Percentiles rank a stretch among this genome's conserved stretches.
Conservation (phyloP, 331 rosid genomes). For the Pyracantha coccinea region DNA sequence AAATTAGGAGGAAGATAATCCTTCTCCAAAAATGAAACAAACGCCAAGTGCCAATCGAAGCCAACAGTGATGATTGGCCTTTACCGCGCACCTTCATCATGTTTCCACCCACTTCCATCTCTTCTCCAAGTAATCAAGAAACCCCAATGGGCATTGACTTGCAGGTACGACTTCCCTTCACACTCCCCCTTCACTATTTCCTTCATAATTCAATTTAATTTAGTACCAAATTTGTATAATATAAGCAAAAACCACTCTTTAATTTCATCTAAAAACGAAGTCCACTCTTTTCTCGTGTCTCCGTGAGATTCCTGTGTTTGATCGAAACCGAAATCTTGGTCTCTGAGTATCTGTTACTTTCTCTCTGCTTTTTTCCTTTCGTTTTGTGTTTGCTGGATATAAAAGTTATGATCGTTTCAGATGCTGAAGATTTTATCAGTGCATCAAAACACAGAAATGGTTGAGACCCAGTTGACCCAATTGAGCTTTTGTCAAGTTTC, state of each 20-base stretch:
- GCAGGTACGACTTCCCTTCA: constrained; percentile 12
- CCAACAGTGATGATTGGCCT: constrained; percentile 2
- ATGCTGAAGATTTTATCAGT: constrained; percentile 12
- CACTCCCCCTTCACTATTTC: background rate
- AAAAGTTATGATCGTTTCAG: constrained; percentile 4
- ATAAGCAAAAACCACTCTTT: background rate
- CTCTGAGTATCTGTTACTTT: background rate
- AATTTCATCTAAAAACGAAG: constrained; percentile 1
- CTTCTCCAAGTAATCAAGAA: background rate
- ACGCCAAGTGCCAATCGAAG: background rate
- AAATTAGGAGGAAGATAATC: too few relatives aligned
- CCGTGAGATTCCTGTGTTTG: constrained; percentile 6
- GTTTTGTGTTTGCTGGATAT: background rate
- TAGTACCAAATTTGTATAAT: background rate
- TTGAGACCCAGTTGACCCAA: constrained; percentile 12
- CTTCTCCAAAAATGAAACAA: background rate
- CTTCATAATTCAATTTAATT: background rate
- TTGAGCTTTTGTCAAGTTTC: constrained; percentile 3
- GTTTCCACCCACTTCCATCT: background rate
- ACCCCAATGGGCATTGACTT: constrained; percentile 26
- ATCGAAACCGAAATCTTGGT: background rate
- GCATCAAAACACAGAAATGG: background rate
- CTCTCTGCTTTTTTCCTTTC: background rate
- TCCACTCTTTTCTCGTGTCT: constrained; percentile 1
- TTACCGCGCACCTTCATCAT: background rate